Base-by-base conservation (phyloP, 441 rosid genomes). In the Erodium chrysanthum region DNA sequence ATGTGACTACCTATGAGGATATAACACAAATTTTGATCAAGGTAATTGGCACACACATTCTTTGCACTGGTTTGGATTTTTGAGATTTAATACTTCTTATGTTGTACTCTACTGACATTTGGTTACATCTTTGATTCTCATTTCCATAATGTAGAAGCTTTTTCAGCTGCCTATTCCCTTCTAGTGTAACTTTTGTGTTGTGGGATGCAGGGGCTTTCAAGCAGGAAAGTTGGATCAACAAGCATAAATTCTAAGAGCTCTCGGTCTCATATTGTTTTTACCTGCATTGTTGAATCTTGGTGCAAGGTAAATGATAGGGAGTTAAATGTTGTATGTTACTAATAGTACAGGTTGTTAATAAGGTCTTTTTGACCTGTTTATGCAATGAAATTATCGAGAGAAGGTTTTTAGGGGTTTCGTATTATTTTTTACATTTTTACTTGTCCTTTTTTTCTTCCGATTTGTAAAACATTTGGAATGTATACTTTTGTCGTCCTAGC, bases 221-320 rank as follows among this genome's bases (percentile, higher is more conserved):
- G 85, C 76, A 83, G 99, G 77, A 85, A 96, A 79, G 90, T 89
- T 52, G 97, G 99, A 76, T 86, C 96, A 70, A 95, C 99, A 37
- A 90, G 90, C 80, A 86, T 92, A 73, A 95, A 95, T 78, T 89
- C 97, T 68, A 97, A 95, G 78, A 92, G 99, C 80, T 95, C 99
- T 64, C 90, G 98, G 35, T 95, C 99, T 7, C 99, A 95, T 60
- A 85, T 98, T 80, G 97, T 95, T 71, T 92, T 95, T 75, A 95
- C 98, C 70, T 92, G 97, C 80, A 79, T 95, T 78, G 88, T 92
- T 56, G 96, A 92, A 78, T 95, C 95, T 67, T 89, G 85, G 74
- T 87, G 97, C 88, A 92, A 95, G 97, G 99, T 95, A 81, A 70
- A 46, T 23, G 18, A 17, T 23, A 0, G 23, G 59, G 59, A 17